Evolutionary conservation across 345 rosid genomes (phyloP), one percentile per base, ranked within the genome.

Genomic region (Durio zibethinus): DNA sequence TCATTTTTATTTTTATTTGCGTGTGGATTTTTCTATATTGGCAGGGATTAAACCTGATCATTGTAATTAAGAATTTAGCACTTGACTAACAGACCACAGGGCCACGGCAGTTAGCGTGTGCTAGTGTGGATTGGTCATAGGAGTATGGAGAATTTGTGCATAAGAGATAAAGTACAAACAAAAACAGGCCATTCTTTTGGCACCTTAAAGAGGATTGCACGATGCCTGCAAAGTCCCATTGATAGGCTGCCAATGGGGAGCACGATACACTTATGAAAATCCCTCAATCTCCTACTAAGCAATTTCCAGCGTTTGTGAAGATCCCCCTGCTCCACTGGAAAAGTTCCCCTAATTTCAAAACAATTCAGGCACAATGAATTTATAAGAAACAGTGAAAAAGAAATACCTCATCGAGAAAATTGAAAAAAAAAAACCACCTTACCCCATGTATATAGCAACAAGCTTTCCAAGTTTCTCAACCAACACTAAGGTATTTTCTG

Each of bases 131-230:
- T n/a, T 21, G 43, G 35, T 31, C 60, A 7, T 50, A 50, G 42
- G 23, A 7, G 23, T 69, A 56, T 27, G 43, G 4, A n/a, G 11
- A 23, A 21, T 23, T 29, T 43, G 6, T 4, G 36, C 5, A 40
- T 20, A 23, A 61, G 29, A 18, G 18, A 40, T 38, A 5, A 3
- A 31, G 4, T 1, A 54, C 9, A 7, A 23, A 16, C n/a, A 3
- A 16, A 27, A 25, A 54, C 33, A 54, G 29, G 0, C 36, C 33
- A 57, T 63, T 18, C 23, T 68, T 66, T 18, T 2, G 33, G 78
- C 72, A 93, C 99, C 98, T 95, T 95, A 86, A 95, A 95, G 47
- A 95, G 79, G 82, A 95, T 89, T 60, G 99, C 99, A 20, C 99
- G 98, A 79, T 95, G 99, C 77, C 99, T 85, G 82, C 99, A 95